Evolutionary conservation across 2,329 filamentous ascomycete species (phyloP).

Genomic region (Alternaria sp.): DNA sequence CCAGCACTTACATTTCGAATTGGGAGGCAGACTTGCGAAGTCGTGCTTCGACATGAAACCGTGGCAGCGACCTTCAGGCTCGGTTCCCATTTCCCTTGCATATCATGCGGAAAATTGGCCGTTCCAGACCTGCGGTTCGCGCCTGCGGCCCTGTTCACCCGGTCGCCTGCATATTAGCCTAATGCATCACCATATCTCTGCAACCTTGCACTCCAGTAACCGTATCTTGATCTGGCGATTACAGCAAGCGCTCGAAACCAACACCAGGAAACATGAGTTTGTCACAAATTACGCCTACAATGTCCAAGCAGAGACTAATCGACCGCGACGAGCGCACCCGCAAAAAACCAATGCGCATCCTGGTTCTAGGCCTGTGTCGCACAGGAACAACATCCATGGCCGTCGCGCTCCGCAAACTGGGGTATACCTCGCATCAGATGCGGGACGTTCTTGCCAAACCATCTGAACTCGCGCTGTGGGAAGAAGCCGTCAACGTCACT

Average conservation of each 20-base stretch:
- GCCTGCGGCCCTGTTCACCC: conserved; percentile 31
- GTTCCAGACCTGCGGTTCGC: conserved; percentile 23
- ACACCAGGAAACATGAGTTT: background rate
- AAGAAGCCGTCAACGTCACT: conserved; percentile 42
- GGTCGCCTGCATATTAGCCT: conserved; percentile 37
- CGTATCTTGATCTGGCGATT: conserved; percentile 11
- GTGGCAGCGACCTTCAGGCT: background rate
- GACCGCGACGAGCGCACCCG: conserved; percentile 71
- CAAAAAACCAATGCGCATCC: conserved; percentile 75
- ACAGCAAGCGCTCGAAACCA: background rate
- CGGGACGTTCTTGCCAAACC: conserved; percentile 32
- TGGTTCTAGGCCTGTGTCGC: conserved; percentile 73
- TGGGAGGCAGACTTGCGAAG: conserved; percentile 43
- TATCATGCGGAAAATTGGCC: conserved; percentile 1
- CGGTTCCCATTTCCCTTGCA: background rate
- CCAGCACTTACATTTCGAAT: conserved; percentile 38
- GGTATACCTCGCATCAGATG: conserved; percentile 41
- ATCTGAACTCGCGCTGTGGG: conserved; percentile 36
- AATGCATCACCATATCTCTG: conserved; percentile 23
- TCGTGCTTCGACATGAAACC: conserved; percentile 1
- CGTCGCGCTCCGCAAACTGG: conserved; percentile 56
- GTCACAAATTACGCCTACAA: conserved; percentile 5
- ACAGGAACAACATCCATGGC: conserved; percentile 70
- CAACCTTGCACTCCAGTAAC: conserved; percentile 11
- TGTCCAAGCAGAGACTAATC: conserved; percentile 54